Evolutionary conservation across 805 yeast genomes (phyloP), one percentile per base, ranked within the genome.

Genomic region (Yarrowia osloensis): DNA sequence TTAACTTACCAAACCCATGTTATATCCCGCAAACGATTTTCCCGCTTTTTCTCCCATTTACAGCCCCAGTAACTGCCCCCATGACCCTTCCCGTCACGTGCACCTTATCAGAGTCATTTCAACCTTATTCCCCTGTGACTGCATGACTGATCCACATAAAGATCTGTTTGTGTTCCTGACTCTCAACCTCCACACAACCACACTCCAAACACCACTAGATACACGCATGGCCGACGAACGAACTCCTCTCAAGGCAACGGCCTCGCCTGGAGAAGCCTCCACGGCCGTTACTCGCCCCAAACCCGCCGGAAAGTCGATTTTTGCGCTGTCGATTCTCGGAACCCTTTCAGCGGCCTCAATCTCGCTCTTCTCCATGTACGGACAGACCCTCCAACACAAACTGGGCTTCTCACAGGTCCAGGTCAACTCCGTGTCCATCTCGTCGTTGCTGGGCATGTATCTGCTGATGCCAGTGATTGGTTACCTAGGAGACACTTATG

Each of bases 271-370:
- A n/a, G n/a, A n/a, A n/a, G n/a, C n/a, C n/a, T n/a, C n/a, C n/a
- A n/a, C n/a, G n/a, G n/a, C 29, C 11, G 37, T 29, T 7, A n/a
- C 42, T 2, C 42, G 52, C 13, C 65, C 54, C 6, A n/a, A 49
- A 26, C 47, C 57, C 13, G 47, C 47, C 9, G 49, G 59, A 6
- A 37, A 49, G 17, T n/a, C 46, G 39, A 37, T 63, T 21, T 63
- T 63, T 28, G 28, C 39, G 5, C 57, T 63, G 17, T 37, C 59
- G 15, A 39, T 63, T 19, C 11, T 63, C 6, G 57, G 67, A 7
- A 89, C 97, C 76, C 79, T 91, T 2, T 82, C 88, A 55, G 87
- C 91, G 26, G 98, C 97, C 0, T 89, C 96, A 4, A 89, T 94
- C 63, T 81, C 91, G 68, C 81, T 93, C 22, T 91, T 92, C 74